These are phyloP conservation scores for Epichloe festucae DNA, from an alignment of 2,329 filamentous ascomycete species.

Conservation along the genomic window DNA sequence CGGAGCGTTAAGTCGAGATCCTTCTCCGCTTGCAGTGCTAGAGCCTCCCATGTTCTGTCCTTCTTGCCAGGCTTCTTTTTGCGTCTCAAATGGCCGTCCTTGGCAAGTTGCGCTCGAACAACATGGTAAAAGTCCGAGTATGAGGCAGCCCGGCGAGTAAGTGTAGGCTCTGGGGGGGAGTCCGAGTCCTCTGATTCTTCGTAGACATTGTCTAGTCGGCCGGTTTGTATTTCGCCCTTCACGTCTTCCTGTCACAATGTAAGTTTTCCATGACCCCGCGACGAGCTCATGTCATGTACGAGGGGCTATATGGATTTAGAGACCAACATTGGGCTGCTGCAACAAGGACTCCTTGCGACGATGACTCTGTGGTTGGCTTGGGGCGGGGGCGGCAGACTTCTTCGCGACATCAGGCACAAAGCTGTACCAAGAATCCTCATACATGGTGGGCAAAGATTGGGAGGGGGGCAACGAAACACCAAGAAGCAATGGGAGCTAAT, in stretches of 20 bases:
- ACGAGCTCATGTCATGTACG: not conserved
- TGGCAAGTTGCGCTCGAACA: slow-evolving; percentile 42
- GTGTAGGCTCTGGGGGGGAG: slow-evolving; percentile 49
- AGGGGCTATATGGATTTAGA: slow-evolving; percentile 7
- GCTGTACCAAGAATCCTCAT: slow-evolving; percentile 76
- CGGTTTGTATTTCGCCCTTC: slow-evolving; percentile 34
- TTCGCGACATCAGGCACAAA: slow-evolving; percentile 52
- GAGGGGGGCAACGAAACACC: not conserved
- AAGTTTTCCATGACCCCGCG: slow-evolving; percentile 9
- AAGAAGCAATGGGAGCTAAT: slow-evolving; percentile 1
- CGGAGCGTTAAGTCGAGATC: slow-evolving; percentile 13
- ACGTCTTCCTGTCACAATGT: slow-evolving; percentile 35
- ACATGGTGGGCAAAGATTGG: slow-evolving; percentile 38
- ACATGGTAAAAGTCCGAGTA: slow-evolving; percentile 62
- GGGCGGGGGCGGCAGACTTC: slow-evolving; percentile 30
- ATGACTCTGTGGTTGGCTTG: slow-evolving; percentile 37
- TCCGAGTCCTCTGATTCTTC: slow-evolving; percentile 43
- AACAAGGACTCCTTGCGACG: slow-evolving; percentile 58
- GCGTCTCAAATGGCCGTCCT: slow-evolving; percentile 30
- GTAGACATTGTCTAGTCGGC: slow-evolving; percentile 43
- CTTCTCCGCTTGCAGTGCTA: slow-evolving; percentile 17
- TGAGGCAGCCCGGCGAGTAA: slow-evolving; percentile 58
- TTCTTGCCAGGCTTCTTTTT: slow-evolving; percentile 24
- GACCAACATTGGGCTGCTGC: slow-evolving; percentile 48
- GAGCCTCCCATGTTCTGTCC: slow-evolving; percentile 37